Percentiles rank a stretch among this genome's conserved stretches.
Evolutionary conservation across 257 asterid species (phyloP).

Genomic region (Apocynum venetum): DNA sequence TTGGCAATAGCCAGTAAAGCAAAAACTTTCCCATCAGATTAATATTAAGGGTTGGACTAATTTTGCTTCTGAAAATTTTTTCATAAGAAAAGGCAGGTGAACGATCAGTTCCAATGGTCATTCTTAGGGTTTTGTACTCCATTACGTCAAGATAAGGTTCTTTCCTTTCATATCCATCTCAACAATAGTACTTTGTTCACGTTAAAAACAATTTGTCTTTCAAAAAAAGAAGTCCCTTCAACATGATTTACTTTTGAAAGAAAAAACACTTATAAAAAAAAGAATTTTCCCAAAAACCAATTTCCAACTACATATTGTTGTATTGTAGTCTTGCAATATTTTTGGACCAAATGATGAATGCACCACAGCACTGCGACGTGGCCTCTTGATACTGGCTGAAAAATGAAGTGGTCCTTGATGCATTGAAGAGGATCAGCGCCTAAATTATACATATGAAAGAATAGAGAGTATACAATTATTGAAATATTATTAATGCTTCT

Average conservation of each 20-base stretch:
- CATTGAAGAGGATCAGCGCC: conserved; percentile 9
- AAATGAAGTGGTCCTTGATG: conserved; percentile 13
- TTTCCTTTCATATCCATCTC: neutral
- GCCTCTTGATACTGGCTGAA: neutral
- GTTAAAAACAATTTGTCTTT: neutral
- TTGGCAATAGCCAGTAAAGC: conserved; percentile 4
- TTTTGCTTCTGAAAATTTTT: neutral
- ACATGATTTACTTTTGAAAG: neutral
- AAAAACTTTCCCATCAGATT: conserved; percentile 22
- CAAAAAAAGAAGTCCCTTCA: neutral
- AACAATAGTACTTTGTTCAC: no score
- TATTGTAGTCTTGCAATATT: neutral
- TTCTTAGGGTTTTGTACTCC: neutral
- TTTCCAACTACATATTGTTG: neutral
- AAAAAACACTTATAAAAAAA: neutral
- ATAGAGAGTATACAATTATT: conserved; percentile 21
- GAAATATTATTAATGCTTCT: conserved; percentile 9
- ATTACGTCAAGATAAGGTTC: neutral
- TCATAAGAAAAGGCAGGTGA: conserved; percentile 15
- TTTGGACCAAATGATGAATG: conserved; percentile 12
- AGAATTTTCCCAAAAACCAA: neutral
- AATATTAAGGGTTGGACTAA: conserved; percentile 12
- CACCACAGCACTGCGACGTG: neutral
- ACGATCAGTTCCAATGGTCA: conserved; percentile 24
- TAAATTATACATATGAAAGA: conserved; percentile 4